Percentiles rank a stretch among this genome's conserved stretches.
phyloP scores from a whole-genome alignment of 2,329 filamentous ascomycete genomes.

The Alternaria triticina region DNA sequence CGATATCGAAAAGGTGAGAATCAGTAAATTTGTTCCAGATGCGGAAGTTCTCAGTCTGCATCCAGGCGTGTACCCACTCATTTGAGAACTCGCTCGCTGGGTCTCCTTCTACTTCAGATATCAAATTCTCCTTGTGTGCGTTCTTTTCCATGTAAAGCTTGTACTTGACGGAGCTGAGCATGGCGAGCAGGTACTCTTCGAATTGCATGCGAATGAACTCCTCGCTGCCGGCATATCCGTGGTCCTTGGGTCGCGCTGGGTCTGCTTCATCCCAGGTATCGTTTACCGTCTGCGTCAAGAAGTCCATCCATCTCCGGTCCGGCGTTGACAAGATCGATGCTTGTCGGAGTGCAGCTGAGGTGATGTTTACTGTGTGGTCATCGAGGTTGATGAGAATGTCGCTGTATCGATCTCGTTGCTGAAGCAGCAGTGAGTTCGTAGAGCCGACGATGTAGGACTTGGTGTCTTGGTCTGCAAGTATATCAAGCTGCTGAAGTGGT shows the following conservation, averaged over 20 bases:
- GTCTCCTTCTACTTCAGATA: constrained; percentile 75
- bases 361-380: constrained; percentile 83
- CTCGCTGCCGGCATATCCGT: constrained; percentile 94
- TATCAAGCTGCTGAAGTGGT: constrained; percentile 91
- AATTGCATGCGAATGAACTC: constrained; percentile 98
- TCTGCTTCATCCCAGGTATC: constrained; percentile 96
- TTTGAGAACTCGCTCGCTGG: constrained; percentile 81
- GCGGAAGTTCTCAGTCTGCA: constrained; percentile 85
- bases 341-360: constrained; percentile 75
- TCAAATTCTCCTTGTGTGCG: constrained; percentile 63
- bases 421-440: constrained; percentile 90
- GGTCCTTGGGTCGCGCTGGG: constrained; percentile 86
- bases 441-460: constrained; percentile 98
- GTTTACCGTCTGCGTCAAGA: constrained; percentile 88
- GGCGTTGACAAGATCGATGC: constrained; percentile 82
- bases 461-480: constrained; percentile 89
- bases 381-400: constrained; percentile 97
- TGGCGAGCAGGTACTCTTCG: constrained; percentile 90
- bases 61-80: constrained; percentile 90
- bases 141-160: constrained; percentile 61
- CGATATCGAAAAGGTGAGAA: constrained; percentile 89
- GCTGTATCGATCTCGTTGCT: constrained; percentile 94
- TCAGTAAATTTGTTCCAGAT: constrained; percentile 80
- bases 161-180: constrained; percentile 90
- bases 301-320: constrained; percentile 96